phyloP scores from a whole-genome alignment of 2,329 filamentous ascomycete genomes.

The Rhynchosporium graminicola region DNA sequence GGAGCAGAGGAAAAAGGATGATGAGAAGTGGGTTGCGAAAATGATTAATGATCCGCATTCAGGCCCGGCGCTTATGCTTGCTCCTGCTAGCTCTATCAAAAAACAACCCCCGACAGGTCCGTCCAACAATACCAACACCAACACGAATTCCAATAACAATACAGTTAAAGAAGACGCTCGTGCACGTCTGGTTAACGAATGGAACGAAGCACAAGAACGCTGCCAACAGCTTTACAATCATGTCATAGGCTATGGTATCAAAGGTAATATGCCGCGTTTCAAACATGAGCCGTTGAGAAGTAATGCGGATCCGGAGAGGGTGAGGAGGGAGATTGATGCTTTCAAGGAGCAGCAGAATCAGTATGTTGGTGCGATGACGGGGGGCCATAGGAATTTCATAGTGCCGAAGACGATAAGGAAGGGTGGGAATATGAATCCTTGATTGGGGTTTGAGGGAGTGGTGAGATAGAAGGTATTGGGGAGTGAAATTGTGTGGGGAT shows the following conservation, averaged over 20 bases:
- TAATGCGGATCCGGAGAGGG: conserved; percentile 3
- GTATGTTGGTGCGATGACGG: conserved; percentile 2
- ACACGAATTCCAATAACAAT: background rate
- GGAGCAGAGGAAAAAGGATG: background rate
- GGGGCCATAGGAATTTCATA: background rate
- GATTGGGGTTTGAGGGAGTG: background rate
- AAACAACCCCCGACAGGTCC: background rate
- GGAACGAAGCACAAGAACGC: background rate
- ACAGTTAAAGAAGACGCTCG: conserved; percentile 5
- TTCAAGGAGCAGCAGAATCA: conserved; percentile 8
- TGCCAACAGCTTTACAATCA: conserved; percentile 11
- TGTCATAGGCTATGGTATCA: conserved; percentile 4
- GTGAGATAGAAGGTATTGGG: background rate
- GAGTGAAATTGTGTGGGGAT: too few species aligned
- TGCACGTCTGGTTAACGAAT: conserved; percentile 4
- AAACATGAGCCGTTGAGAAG: background rate
- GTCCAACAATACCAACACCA: background rate
- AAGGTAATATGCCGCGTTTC: conserved; percentile 5
- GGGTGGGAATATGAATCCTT: conserved; percentile 7
- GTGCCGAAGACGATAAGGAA: conserved; percentile 1
- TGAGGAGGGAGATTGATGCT: conserved; percentile 2
- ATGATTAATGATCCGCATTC: background rate
- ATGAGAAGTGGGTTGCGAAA: background rate
- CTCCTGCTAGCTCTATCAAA: background rate
- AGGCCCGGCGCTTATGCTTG: background rate